A percentile compares a stretch with the other conserved stretches of the same genome.
phyloP scores from a whole-genome alignment of 2,329 filamentous ascomycete species.

The Thelonectria olida region DNA sequence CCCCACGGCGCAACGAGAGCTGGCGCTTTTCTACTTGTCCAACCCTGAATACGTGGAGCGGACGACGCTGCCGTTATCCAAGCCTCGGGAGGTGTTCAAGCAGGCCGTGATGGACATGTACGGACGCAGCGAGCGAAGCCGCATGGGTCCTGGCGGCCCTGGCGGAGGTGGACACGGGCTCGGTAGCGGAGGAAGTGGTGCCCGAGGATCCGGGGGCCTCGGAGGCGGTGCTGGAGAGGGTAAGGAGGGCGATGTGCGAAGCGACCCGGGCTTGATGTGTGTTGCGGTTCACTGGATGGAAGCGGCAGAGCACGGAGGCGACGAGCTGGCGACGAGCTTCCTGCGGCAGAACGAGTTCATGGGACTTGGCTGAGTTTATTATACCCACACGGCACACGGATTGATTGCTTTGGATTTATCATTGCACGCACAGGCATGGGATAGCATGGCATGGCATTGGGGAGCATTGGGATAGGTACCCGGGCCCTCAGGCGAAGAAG shows the following conservation, averaged over 20 bases:
- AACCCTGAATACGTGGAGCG: slow-evolving; percentile 86
- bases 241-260: slow-evolving; percentile 64
- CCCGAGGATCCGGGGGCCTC: slow-evolving; percentile 33
- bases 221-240: slow-evolving; percentile 34
- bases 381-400: slow-evolving; percentile 35
- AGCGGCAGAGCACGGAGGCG: slow-evolving; percentile 84
- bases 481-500: slow-evolving; percentile 4
- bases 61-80: slow-evolving; percentile 83
- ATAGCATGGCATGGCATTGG: slow-evolving; percentile 10
- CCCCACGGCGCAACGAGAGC: slow-evolving; percentile 87
- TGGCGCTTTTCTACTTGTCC: slow-evolving; percentile 92
- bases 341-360: slow-evolving; percentile 71
- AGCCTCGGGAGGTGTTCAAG: slow-evolving; percentile 90
- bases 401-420: slow-evolving; percentile 29
- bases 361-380: slow-evolving; percentile 43
- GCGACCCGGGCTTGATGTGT: slow-evolving; percentile 89
- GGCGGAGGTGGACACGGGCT: slow-evolving; percentile 34
- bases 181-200: slow-evolving; percentile 35
- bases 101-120: slow-evolving; percentile 82
- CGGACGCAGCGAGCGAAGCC: slow-evolving; percentile 50
- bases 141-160: slow-evolving; percentile 33
- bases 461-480: slow-evolving; percentile 8
- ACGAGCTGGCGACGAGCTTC: slow-evolving; percentile 84
- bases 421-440: slow-evolving; percentile 3
- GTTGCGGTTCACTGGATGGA: slow-evolving; percentile 98